Evolutionary conservation across 2,329 filamentous ascomycete species (phyloP), one percentile per base, ranked within the genome.

Genomic region (Phyllosticta capitalensis): DNA sequence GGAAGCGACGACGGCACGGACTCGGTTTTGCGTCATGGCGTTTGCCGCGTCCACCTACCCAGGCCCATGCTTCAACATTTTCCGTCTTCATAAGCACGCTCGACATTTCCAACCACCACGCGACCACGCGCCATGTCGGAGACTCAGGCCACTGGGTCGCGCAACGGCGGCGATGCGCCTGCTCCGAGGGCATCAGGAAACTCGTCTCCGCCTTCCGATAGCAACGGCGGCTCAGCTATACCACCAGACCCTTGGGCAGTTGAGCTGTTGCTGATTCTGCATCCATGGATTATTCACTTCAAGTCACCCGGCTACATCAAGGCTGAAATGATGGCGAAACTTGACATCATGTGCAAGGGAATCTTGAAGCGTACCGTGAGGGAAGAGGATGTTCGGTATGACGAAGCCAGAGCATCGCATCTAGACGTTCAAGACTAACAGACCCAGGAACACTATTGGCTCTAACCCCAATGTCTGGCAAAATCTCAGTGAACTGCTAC

Each of bases 301-400:
- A 80, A 81, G 67, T 79, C 78, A 57, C 77, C 80, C 6, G 80
- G 78, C 24, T 83, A 85, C 70, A 79, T 86, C 66, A 79, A 82
- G 63, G 80, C 83, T 61, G 78, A 79, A 61, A 80, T 79, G 20
- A 72, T 85, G 67, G 81, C 82, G 61, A 78, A 83, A 72, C 74
- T 86, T 56, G 79, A 82, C 59, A 69, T 70, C 56, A 78, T 81
- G 30, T 80, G 81, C 61, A 85, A 85, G 68, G 80, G 81, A 64
- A 83, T 82, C 54, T 70, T 85, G 20, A 80, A 82, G 64, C 80
- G 80, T 61, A 83, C 81, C 22, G 78, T 82, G 54, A 78, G 80
- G 63, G 79, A 80, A 63, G 76, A 78, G 50, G 78, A 82, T 65
- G 76, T 83, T 61, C 76, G 80, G 75, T 79, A 71, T 58, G 70